Evolutionary conservation across 371 early-diverging fungal genomes (phyloP), one percentile per base, ranked within the genome.

Genomic region (Mortierella sp.): DNA sequence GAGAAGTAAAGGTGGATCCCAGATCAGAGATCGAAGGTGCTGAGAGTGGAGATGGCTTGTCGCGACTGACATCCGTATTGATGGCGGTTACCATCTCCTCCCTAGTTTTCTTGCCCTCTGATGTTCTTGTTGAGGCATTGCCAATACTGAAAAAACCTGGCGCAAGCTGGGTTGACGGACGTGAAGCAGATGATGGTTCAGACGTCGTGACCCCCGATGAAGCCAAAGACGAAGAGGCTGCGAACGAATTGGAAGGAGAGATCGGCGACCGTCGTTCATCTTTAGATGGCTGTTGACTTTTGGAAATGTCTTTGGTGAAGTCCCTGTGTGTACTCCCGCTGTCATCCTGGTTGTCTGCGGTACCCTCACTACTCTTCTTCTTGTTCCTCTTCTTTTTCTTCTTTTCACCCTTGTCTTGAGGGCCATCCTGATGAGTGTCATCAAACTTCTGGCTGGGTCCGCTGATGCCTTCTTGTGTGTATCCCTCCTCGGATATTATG

Each of bases 161-260:
- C n/a, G 9, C 24, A n/a, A 55, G 44, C 25, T 13, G 28, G 24
- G 51, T 9, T 19, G 24, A 43, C 16, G 43, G 49, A 16, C 50
- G 51, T 19, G 66, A 58, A 19, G 47, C 41, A 1, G 55, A 29
- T 3, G 71, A 48, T 19, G 63, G 44, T 3, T 64, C 56, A 13
- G 65, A 54, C 4, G 41, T 52, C 16, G 65, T 49, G 3, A 65
- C 46, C 1, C 61, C 52, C 7, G 71, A 65, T 40, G 61, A 65
- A 4, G 60, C 41, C 2, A 65, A 64, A 3, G 71, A 71, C 16
- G 71, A 64, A 31, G 64, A 63, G 1, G 71, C 56, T 31, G 54
- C 41, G 34, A 69, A 69, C 53, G 70, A 69, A 34, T 63, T 57
- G 4, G 71, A 71, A 43, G 71, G 63, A 0, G 71, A 43, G 49